Conservation (phyloP, 345 rosid species). For the Boechera retrofracta region DNA sequence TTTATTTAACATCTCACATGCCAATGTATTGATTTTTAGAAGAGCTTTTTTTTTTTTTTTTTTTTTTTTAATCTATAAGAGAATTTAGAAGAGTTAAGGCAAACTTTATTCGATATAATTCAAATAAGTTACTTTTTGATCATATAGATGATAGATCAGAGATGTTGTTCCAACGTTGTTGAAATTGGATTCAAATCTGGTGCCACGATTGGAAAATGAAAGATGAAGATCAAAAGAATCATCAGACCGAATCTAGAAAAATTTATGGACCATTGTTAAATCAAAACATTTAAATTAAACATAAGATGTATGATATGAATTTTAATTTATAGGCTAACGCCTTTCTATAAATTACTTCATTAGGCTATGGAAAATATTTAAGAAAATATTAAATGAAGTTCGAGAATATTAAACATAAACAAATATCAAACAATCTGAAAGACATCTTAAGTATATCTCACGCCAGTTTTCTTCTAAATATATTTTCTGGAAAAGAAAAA, state of each 20-base stretch:
- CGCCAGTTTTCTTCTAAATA: neutral
- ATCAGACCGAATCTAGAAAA: neutral
- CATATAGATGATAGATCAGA: neutral
- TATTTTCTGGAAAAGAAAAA: neutral
- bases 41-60: too few relatives aligned
- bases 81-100: neutral
- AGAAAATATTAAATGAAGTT: neutral
- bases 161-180: neutral
- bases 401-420: neutral
- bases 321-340: neutral
- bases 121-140: slow-evolving; percentile 9
- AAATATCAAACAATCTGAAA: slow-evolving; percentile 9
- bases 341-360: neutral
- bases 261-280: neutral
- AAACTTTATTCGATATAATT: slow-evolving; percentile 14
- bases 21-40: neutral
- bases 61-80: neutral
- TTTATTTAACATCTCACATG: slow-evolving; percentile 39
- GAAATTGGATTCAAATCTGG: neutral
- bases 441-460: neutral
- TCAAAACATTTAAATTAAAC: neutral
- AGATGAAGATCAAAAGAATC: too few relatives aligned
- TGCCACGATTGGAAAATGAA: neutral
- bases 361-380: neutral
- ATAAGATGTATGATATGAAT: neutral